Conservation (phyloP, 495 filamentous ascomycete genomes). For the Aspergillus conjunctus region DNA sequence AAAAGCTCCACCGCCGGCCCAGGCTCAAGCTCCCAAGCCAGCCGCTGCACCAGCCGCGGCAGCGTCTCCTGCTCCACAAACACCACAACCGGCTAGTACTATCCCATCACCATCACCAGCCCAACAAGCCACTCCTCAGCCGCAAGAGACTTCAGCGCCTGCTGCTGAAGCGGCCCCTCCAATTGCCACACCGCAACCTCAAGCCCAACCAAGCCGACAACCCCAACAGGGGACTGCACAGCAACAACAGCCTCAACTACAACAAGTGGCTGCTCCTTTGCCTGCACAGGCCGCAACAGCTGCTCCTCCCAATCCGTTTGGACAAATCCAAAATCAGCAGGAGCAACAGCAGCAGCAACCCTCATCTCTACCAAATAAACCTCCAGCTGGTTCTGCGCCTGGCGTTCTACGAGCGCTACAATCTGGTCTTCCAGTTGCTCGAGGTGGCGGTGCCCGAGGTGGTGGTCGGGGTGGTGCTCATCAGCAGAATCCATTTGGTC, state of each 20-base stretch:
- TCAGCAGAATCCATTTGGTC: slow-evolving; percentile 35
- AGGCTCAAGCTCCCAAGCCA: slow-evolving; percentile 35
- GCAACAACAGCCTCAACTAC: slow-evolving; percentile 22
- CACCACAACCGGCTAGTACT: slow-evolving; percentile 33
- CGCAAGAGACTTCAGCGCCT: slow-evolving; percentile 19
- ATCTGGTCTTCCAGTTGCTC: slow-evolving; percentile 53
- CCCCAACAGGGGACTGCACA: slow-evolving; percentile 16
- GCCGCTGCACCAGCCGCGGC: slow-evolving; percentile 37
- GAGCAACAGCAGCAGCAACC: slow-evolving; percentile 22
- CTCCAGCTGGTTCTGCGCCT: slow-evolving; percentile 39
- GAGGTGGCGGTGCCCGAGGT: slow-evolving; percentile 35
- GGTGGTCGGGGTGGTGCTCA: slow-evolving; percentile 35
- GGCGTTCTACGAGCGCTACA: slow-evolving; percentile 46
- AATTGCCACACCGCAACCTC: slow-evolving; percentile 10
- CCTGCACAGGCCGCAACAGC: slow-evolving; percentile 16
- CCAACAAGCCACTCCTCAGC: slow-evolving; percentile 18
- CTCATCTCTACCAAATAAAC: slow-evolving; percentile 39
- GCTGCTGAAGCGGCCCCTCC: slow-evolving; percentile 24
- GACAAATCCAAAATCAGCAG: slow-evolving; percentile 31
- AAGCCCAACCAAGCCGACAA: slow-evolving; percentile 18
- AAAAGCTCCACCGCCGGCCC: slow-evolving; percentile 57
- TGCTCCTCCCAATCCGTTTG: slow-evolving; percentile 37
- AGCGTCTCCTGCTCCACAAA: slow-evolving; percentile 30
- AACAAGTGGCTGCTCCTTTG: slow-evolving; percentile 1
- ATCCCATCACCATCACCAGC: slow-evolving; percentile 19